A percentile compares a stretch with the other conserved stretches of the same genome.
phyloP scores from a whole-genome alignment of 2,329 filamentous ascomycete genomes.

The Epichloe amarillans region DNA sequence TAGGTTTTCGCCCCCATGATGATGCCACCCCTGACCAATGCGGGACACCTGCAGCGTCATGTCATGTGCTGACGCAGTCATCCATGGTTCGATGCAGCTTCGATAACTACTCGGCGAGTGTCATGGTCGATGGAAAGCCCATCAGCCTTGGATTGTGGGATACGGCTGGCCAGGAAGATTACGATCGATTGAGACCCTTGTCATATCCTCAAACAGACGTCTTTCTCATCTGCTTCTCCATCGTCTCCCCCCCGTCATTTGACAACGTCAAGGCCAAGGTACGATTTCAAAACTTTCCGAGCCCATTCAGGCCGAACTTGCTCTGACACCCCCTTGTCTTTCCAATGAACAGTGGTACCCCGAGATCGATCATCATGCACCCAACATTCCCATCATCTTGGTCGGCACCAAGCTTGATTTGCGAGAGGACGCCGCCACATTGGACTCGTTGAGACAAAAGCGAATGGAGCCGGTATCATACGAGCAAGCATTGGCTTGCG shows the following conservation, averaged over 20 bases:
- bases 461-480: slow-evolving; percentile 78
- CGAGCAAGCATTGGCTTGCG: slow-evolving; percentile 76
- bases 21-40: slow-evolving; percentile 1
- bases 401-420: slow-evolving; percentile 96
- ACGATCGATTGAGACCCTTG: slow-evolving; percentile 84
- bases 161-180: slow-evolving; percentile 97
- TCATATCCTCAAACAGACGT: slow-evolving; percentile 98
- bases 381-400: slow-evolving; percentile 88
- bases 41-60: slow-evolving; percentile 1
- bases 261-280: slow-evolving; percentile 99
- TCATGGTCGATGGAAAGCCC: slow-evolving; percentile 97
- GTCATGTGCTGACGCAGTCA: slow-evolving; percentile 1
- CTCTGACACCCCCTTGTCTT: not conserved
- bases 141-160: slow-evolving; percentile 97
- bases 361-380: slow-evolving; percentile 93
- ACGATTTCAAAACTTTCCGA: slow-evolving; percentile 14
- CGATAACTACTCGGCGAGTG: slow-evolving; percentile 97
- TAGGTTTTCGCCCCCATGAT: slow-evolving; percentile 32
- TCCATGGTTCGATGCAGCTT: slow-evolving; percentile 44
- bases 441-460: slow-evolving; percentile 73
- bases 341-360: slow-evolving; percentile 67
- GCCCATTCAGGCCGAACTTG: not conserved
- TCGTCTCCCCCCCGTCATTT: slow-evolving; percentile 93
- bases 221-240: slow-evolving; percentile 96
- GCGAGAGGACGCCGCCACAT: slow-evolving; percentile 72